phyloP scores from a whole-genome alignment of 2,329 filamentous ascomycete species.

The Myriosclerotinia curreyana region DNA sequence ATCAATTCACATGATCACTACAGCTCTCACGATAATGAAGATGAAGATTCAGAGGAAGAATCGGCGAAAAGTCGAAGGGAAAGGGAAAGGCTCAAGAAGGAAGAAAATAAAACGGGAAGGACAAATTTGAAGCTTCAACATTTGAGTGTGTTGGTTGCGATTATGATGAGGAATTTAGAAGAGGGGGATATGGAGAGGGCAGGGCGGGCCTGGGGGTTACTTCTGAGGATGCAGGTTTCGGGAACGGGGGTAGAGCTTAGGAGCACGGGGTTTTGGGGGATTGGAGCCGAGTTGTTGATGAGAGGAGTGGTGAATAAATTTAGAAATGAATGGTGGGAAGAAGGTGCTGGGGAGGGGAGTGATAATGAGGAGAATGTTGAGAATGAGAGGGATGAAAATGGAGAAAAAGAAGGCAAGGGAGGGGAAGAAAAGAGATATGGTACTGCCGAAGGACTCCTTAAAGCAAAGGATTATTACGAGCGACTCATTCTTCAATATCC shows the following conservation, averaged over 20 bases:
- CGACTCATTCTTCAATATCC: constrained; percentile 74
- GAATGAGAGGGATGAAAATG: constrained; percentile 19
- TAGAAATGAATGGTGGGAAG: constrained; percentile 22
- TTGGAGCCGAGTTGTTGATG: constrained; percentile 82
- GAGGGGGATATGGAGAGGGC: constrained; percentile 69
- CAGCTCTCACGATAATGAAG: background rate
- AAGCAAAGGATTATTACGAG: constrained; percentile 70
- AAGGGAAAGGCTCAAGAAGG: constrained; percentile 17
- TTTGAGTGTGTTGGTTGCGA: constrained; percentile 62
- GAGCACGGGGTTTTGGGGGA: constrained; percentile 68
- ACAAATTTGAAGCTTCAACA: constrained; percentile 50
- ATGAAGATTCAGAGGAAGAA: constrained; percentile 24
- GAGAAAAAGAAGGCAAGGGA: constrained; percentile 18
- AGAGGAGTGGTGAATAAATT: constrained; percentile 42
- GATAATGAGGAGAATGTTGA: constrained; percentile 12
- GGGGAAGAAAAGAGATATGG: constrained; percentile 38
- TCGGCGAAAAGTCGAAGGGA: constrained; percentile 25
- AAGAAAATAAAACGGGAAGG: constrained; percentile 20
- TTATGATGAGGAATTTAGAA: constrained; percentile 70
- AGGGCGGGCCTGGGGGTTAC: constrained; percentile 69
- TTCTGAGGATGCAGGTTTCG: constrained; percentile 59
- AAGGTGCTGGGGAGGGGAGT: constrained; percentile 5
- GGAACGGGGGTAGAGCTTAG: constrained; percentile 65
- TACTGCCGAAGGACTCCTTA: constrained; percentile 50
- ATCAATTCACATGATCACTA: background rate